Conservation (phyloP, 495 filamentous ascomycete genomes). For the Lasiosphaeria hispida region DNA sequence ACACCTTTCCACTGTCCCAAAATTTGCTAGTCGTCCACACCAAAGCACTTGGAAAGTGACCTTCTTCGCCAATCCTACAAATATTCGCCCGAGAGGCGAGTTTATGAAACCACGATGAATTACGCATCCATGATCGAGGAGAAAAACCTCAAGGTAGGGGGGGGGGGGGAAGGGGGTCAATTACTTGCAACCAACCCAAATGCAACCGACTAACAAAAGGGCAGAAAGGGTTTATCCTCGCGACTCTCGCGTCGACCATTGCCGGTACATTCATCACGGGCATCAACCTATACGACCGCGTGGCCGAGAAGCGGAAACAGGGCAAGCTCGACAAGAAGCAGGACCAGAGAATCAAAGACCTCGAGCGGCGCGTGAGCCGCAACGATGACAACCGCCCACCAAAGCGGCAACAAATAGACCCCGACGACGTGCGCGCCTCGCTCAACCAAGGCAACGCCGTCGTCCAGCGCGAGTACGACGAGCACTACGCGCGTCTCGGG, state of each 20-base stretch:
- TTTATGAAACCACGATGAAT: conserved; percentile 41
- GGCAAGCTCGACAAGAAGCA: conserved; percentile 30
- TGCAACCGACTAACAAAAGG: neutral
- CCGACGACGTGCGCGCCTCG: conserved; percentile 26
- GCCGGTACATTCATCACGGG: conserved; percentile 38
- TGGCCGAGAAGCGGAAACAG: conserved; percentile 34
- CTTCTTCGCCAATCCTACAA: no score
- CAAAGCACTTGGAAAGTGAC: no score
- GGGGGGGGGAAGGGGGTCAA: no score
- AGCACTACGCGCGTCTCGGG: conserved; percentile 25
- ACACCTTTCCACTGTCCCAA: no score
- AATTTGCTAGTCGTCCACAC: no score
- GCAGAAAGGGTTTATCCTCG: conserved; percentile 36
- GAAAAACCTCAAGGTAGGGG: conserved; percentile 33
- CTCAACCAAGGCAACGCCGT: conserved; percentile 27
- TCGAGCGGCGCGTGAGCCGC: conserved; percentile 29
- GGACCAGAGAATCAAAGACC: conserved; percentile 34
- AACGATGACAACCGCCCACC: conserved; percentile 20
- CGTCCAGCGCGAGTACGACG: conserved; percentile 32
- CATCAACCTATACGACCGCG: conserved; percentile 37
- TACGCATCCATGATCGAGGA: conserved; percentile 60
- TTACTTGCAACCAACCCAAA: no score
- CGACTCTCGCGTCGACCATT: conserved; percentile 38
- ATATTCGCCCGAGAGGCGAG: no score
- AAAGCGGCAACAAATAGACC: neutral